Base-by-base conservation (phyloP, 805 yeast genomes). In the Wickerhamiella azymoides region DNA sequence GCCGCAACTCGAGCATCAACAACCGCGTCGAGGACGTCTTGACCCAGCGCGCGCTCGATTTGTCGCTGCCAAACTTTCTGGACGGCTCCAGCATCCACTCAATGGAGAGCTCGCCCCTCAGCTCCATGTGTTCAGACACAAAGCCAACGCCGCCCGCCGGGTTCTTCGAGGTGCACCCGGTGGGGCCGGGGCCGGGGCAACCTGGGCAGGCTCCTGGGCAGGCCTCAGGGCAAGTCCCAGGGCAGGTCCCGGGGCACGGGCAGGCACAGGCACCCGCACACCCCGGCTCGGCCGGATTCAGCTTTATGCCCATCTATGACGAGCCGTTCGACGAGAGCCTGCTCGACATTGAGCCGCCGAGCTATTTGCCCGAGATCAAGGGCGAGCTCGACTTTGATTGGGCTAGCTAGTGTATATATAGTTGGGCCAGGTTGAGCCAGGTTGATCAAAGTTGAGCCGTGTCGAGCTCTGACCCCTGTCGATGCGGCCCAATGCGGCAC, bases 21-120 rank as follows among this genome's bases (percentile, higher is more conserved):
- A 39, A 39, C 40, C 48, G 48, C 5, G 47, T 49, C 24, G 50
- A 45, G 36, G 52, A 49, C 10, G 52, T 47, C 14, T 36, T 49
- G 14, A 41, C 43, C 6, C 11, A 36, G 2, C 32, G 39, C 17
- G 40, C 40, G 1, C 41, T 50, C 10, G 32, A 45, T 36, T 16
- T 50, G 10, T 25, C 42, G 4, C 39, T 50, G 24, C 52, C 52
- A 13, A 47, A 50, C 43, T 45, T 50, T 28, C 40, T 50, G 25
- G 45, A 47, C 18, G 33, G 40, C 2, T 25, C 33, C 30, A 32
- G 24, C 33, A 24, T 30, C 9, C 41, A 39, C 10, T 24, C 32
- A 14, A 41, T 18, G 24, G 44, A 41, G 11, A 41, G 38, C 44
- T 41, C 44, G 25, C 44, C 44, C 2, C 43, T 16, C 10, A 32